These are phyloP conservation scores for Eimeria nieschulzi DNA, from an alignment of 169 alveolate genomes.

Conservation along the genomic window DNA sequence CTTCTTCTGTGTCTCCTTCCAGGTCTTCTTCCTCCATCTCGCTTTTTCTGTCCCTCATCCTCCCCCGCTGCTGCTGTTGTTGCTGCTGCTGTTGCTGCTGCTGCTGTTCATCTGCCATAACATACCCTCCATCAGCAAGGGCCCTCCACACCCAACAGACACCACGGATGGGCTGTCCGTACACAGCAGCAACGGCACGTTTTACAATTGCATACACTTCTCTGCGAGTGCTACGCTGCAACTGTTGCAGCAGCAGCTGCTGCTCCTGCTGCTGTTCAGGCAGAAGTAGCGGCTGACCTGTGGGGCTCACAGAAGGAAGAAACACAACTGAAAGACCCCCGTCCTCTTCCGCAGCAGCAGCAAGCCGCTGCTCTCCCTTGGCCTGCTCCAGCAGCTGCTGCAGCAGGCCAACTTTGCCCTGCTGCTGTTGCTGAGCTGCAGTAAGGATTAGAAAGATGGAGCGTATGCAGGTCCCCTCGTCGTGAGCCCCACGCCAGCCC, in stretches of 20 bases:
- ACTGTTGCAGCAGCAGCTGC: constrained; percentile 12
- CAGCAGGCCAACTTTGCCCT: neutral
- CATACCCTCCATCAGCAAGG: neutral
- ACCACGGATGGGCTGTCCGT: constrained; percentile 19
- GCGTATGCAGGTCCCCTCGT: constrained; percentile 49
- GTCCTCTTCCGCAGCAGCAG: neutral
- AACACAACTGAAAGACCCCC: neutral
- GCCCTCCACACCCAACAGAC: constrained; percentile 26
- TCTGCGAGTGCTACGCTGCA: constrained; percentile 1
- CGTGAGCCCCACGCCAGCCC: constrained; percentile 55
- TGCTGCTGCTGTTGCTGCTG: neutral
- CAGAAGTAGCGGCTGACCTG: constrained; percentile 13
- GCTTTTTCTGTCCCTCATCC: neutral
- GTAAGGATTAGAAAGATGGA: constrained; percentile 15
- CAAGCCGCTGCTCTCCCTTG: constrained; percentile 8
- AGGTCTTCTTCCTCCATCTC: constrained; percentile 12
- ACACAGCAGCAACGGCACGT: constrained; percentile 11
- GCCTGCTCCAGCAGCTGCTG: neutral
- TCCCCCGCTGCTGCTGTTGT: neutral
- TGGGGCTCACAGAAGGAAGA: neutral
- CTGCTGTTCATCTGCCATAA: constrained; percentile 2
- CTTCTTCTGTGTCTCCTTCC: neutral
- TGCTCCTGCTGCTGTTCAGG: constrained; percentile 20
- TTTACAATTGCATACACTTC: constrained; percentile 9
- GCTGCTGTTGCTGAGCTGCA: neutral